Conservation (phyloP, 306 rosid species). For the Prunus armeniaca region DNA sequence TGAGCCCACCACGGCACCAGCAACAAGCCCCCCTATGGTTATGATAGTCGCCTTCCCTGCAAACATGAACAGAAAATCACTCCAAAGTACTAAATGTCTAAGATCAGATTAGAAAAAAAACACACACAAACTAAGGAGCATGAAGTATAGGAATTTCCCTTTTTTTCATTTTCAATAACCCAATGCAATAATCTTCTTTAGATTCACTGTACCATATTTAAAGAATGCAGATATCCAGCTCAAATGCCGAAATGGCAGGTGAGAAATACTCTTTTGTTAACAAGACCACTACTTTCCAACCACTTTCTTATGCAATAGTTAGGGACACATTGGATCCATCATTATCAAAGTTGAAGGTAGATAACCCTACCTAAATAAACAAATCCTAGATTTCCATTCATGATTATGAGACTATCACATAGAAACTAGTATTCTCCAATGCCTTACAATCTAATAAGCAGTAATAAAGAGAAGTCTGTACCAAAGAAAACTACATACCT, state of each 20-base stretch:
- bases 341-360: not conserved
- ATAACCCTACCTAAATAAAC: not conserved
- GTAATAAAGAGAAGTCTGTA: not conserved
- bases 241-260: not conserved
- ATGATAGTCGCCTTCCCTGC: constrained; percentile 92
- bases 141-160: not conserved
- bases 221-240: not conserved
- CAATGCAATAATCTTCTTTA: not conserved
- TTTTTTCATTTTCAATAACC: not conserved
- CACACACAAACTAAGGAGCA: not conserved
- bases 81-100: not conserved
- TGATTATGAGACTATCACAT: not conserved
- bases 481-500: constrained; percentile 51
- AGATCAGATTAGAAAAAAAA: not conserved
- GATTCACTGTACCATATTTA: not conserved
- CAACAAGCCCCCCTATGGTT: constrained; percentile 89
- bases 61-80: constrained; percentile 24
- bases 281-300: not conserved
- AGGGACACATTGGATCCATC: not conserved
- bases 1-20: constrained; percentile 92
- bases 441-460: constrained; percentile 15
- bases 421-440: not conserved
- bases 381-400: not conserved
- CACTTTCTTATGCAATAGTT: not conserved
- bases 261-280: not conserved